A percentile compares a stretch with the other conserved stretches of the same genome.
Conservation (phyloP, 768 basidiomycete species). For the Polyporus arcularius region DNA sequence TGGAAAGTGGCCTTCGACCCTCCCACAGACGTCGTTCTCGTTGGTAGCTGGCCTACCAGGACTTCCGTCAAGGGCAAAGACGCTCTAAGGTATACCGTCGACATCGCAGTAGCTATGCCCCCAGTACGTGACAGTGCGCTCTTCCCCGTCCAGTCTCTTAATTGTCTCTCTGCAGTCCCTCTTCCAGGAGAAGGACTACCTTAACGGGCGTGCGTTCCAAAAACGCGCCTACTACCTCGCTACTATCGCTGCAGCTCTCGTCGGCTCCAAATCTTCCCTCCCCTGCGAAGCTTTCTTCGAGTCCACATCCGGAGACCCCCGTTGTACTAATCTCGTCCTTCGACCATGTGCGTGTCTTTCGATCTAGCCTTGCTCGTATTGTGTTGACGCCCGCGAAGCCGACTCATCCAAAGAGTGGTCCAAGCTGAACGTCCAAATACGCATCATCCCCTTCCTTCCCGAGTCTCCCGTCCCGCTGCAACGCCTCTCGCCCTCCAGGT, state of each 20-base stretch:
- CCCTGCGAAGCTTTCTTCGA: slow-evolving; percentile 64
- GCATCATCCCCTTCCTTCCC: slow-evolving; percentile 71
- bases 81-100: slow-evolving; percentile 64
- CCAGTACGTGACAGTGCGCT: slow-evolving; percentile 42
- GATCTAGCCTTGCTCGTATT: neutral
- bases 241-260: slow-evolving; percentile 65
- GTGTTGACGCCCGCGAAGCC: slow-evolving; percentile 37
- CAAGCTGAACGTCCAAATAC: slow-evolving; percentile 70
- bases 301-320: slow-evolving; percentile 59
- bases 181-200: slow-evolving; percentile 96
- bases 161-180: slow-evolving; percentile 46
- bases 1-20: slow-evolving; percentile 86
- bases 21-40: slow-evolving; percentile 74
- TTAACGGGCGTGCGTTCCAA: slow-evolving; percentile 87
- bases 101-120: slow-evolving; percentile 88
- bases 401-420: slow-evolving; percentile 56
- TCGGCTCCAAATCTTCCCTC: slow-evolving; percentile 43
- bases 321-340: slow-evolving; percentile 66
- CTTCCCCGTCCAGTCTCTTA: neutral
- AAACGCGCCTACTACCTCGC: slow-evolving; percentile 92
- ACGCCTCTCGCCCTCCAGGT: slow-evolving; percentile 72
- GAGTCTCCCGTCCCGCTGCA: slow-evolving; percentile 65
- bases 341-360: slow-evolving; percentile 38
- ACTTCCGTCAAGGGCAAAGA: slow-evolving; percentile 74
- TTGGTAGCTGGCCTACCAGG: slow-evolving; percentile 87